Evolutionary conservation across 169 alveolate genomes (phyloP).

Genomic region (Plasmodium cynomolgi): DNA sequence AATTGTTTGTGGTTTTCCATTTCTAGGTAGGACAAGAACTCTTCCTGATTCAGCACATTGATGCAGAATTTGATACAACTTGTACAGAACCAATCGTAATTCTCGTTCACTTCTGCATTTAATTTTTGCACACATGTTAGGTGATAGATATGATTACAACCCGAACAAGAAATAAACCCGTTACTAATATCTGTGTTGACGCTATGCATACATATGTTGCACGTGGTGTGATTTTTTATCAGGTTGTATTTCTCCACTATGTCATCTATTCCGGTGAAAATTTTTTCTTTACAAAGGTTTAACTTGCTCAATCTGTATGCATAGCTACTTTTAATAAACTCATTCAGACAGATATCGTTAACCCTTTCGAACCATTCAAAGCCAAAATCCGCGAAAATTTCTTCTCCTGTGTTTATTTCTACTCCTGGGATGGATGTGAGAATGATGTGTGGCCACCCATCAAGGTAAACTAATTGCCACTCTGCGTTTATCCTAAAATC

Average conservation of each 20-base stretch:
- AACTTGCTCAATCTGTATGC: constrained; percentile 48
- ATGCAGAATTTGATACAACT: constrained; percentile 49
- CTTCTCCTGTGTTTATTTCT: constrained; percentile 91
- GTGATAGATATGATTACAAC: constrained; percentile 71
- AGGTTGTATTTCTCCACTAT: constrained; percentile 66
- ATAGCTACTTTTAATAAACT: constrained; percentile 37
- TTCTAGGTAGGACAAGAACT: constrained; percentile 33
- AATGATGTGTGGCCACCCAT: constrained; percentile 92
- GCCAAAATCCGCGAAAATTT: constrained; percentile 93
- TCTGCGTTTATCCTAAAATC: constrained; percentile 89
- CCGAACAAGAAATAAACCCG: constrained; percentile 41
- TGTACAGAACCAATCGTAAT: constrained; percentile 73
- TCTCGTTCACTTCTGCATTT: constrained; percentile 54
- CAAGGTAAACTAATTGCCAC: constrained; percentile 91
- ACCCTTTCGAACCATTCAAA: constrained; percentile 91
- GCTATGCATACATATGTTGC: constrained; percentile 71
- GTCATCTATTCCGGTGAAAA: constrained; percentile 42
- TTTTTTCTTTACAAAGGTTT: constrained; percentile 19
- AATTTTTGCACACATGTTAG: constrained; percentile 64
- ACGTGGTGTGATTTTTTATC: constrained; percentile 59
- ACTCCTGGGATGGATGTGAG: constrained; percentile 88
- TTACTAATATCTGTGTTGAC: constrained; percentile 24
- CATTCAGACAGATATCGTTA: constrained; percentile 81
- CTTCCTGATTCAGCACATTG: constrained; percentile 56
- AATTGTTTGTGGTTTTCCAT: constrained; percentile 45